Percentiles rank a stretch among this genome's conserved stretches.
These are phyloP conservation scores for Cenococcum geophilum DNA, from an alignment of 495 filamentous ascomycete genomes.

Conservation along the genomic window DNA sequence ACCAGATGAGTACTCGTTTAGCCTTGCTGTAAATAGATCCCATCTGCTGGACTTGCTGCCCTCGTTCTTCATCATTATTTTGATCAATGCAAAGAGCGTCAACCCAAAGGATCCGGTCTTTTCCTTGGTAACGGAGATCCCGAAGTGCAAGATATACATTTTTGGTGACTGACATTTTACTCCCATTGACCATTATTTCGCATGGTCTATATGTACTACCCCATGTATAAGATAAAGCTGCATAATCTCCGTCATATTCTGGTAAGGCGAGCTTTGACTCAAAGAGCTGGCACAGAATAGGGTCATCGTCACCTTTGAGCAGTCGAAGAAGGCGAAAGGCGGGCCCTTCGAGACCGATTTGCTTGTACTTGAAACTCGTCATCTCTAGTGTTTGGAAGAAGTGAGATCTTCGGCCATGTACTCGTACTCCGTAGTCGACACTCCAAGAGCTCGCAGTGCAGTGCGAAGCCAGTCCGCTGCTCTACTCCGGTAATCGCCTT, in stretches of 20 bases:
- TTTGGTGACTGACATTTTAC: not conserved
- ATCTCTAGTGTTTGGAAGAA: not conserved
- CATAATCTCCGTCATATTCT: constrained; percentile 5
- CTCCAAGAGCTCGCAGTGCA: no score
- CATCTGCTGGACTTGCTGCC: constrained; percentile 37
- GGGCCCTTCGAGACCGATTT: constrained; percentile 8
- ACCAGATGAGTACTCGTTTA: constrained; percentile 33
- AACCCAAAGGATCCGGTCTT: constrained; percentile 32
- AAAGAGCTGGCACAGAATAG: constrained; percentile 21
- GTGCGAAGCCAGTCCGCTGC: no score
- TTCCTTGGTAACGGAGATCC: constrained; percentile 12
- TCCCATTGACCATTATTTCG: constrained; percentile 8
- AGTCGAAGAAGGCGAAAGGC: constrained; percentile 20
- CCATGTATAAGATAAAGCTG: constrained; percentile 34
- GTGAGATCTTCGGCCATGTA: no score
- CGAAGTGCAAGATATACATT: constrained; percentile 16
- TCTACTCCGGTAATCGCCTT: no score
- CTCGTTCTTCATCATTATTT: constrained; percentile 31
- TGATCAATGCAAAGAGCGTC: constrained; percentile 44
- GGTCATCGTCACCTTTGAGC: constrained; percentile 10
- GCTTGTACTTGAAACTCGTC: constrained; percentile 3
- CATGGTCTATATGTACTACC: constrained; percentile 9
- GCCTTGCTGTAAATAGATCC: constrained; percentile 35
- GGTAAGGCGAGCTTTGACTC: constrained; percentile 9
- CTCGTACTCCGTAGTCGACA: no score